These are phyloP conservation scores for Periconia digitata DNA, from an alignment of 2,329 filamentous ascomycete species.

Conservation along the genomic window DNA sequence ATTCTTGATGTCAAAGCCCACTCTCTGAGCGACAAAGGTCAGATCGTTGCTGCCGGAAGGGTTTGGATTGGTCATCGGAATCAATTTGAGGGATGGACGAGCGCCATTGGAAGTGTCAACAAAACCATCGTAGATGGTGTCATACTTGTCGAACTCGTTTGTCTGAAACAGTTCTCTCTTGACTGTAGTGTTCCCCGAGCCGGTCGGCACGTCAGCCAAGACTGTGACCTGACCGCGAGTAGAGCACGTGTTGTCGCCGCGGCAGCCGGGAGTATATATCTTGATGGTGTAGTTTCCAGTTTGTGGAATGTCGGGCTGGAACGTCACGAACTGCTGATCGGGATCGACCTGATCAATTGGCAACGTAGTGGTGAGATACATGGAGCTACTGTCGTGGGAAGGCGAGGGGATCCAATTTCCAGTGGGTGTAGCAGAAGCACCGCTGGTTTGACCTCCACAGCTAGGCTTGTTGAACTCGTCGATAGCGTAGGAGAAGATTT, in stretches of 20 bases:
- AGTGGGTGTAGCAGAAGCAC: slow-evolving; percentile 66
- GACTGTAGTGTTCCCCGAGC: background rate
- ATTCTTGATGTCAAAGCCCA: slow-evolving; percentile 74
- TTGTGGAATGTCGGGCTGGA: slow-evolving; percentile 80
- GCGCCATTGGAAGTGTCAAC: slow-evolving; percentile 79
- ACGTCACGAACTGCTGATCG: slow-evolving; percentile 69
- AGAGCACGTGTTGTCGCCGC: slow-evolving; percentile 73
- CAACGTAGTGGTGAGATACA: slow-evolving; percentile 74
- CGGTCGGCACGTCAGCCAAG: slow-evolving; percentile 65
- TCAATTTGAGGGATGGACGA: slow-evolving; percentile 76
- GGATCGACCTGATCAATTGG: slow-evolving; percentile 56
- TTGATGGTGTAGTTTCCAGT: slow-evolving; percentile 90
- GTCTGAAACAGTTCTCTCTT: slow-evolving; percentile 73
- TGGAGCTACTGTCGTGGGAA: slow-evolving; percentile 68
- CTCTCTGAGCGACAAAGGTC: slow-evolving; percentile 84
- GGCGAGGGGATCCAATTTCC: slow-evolving; percentile 74
- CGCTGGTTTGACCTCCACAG: slow-evolving; percentile 66
- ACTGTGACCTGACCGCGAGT: slow-evolving; percentile 81
- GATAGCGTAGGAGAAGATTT: slow-evolving; percentile 83
- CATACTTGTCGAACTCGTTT: slow-evolving; percentile 96
- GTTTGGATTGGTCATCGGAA: slow-evolving; percentile 65
- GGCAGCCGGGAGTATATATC: slow-evolving; percentile 89
- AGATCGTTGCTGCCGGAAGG: slow-evolving; percentile 50
- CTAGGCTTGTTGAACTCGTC: slow-evolving; percentile 84
- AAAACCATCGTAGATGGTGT: slow-evolving; percentile 83